phyloP scores from a whole-genome alignment of 2,329 filamentous ascomycete genomes.

The Colletotrichum sidae region DNA sequence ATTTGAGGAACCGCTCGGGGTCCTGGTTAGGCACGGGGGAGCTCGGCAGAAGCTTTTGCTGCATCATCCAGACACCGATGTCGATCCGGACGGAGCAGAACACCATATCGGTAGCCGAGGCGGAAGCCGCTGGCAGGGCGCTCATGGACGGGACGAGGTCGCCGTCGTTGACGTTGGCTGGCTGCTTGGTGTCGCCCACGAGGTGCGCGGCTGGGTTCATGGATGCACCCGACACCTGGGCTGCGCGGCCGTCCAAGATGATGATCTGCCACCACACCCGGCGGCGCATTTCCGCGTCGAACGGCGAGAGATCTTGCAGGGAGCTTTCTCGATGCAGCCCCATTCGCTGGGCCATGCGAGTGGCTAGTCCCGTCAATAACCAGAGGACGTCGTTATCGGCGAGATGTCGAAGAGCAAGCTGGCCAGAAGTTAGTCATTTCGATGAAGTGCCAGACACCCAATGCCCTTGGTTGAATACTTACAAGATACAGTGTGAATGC shows the following conservation, averaged over 20 bases:
- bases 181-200: slow-evolving; percentile 56
- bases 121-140: slow-evolving; percentile 49
- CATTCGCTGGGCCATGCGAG: slow-evolving; percentile 75
- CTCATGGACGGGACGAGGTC: slow-evolving; percentile 62
- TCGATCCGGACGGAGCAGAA: slow-evolving; percentile 31
- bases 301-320: slow-evolving; percentile 65
- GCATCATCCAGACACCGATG: slow-evolving; percentile 23
- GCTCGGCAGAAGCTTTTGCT: slow-evolving; percentile 2
- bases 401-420: slow-evolving; percentile 67
- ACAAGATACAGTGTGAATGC: slow-evolving; percentile 69
- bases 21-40: no score
- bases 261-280: slow-evolving; percentile 75
- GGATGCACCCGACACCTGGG: slow-evolving; percentile 40
- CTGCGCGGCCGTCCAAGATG: slow-evolving; percentile 67
- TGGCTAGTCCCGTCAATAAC: slow-evolving; percentile 70
- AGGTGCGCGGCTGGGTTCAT: slow-evolving; percentile 62
- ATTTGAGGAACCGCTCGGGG: not conserved
- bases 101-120: slow-evolving; percentile 13
- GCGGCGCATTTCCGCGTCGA: slow-evolving; percentile 74
- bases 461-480: slow-evolving; percentile 37
- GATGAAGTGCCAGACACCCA: no score
- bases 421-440: no score
- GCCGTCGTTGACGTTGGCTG: slow-evolving; percentile 68
- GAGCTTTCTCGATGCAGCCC: slow-evolving; percentile 73
- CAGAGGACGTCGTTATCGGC: slow-evolving; percentile 70